Base-by-base conservation (phyloP, 768 basidiomycete species). In the Xerocomellus amylosporus region DNA sequence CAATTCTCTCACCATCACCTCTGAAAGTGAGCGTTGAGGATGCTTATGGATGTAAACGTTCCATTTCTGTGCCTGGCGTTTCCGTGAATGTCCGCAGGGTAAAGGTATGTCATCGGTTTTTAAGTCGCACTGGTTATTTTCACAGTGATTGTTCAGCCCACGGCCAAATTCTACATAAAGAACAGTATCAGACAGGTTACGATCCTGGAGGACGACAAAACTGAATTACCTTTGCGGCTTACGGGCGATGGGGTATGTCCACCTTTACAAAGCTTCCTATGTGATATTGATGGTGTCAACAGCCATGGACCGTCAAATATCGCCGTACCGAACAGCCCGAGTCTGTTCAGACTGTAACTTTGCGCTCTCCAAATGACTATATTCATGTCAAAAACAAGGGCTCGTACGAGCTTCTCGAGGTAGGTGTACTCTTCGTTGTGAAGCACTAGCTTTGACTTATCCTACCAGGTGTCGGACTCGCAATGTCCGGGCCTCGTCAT, bases 271-370 rank as follows among this genome's bases (percentile, higher is more conserved):
- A 20, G 42, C 19, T 7, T 58, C 9, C 17, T 17, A n/a, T 42
- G 46, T 37, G 19, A 17, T 58, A 49, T 46, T 49, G 52, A 47
- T 53, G 10, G 22, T 51, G 40, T 39, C 50, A 45, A 26, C 9
- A 98, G 94, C 93, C 96, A 8, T 99, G 96, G 96, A 78, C 74
- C 14, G 68, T 99, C 42, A 83, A 80, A 54, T 98, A 95, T 69
- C 83, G 83, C 31, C 79, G 75, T 34, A 65, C 70, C 8, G 79
- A 79, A 22, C 73, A 72, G 5, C 74, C 79, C 1, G 74, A 74
- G 26, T 68, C 69, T 40, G 56, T 77, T 8, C 64, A 74, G 26
- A 72, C 74, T 19, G 75, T 73, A 34, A 77, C 66, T 42, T 69
- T 86, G 43, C 75, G 69, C 20, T 82, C 80, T 44, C 81, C 85